Base-by-base conservation (phyloP, 208 protist genomes). In the Leishmania gerbilli region DNA sequence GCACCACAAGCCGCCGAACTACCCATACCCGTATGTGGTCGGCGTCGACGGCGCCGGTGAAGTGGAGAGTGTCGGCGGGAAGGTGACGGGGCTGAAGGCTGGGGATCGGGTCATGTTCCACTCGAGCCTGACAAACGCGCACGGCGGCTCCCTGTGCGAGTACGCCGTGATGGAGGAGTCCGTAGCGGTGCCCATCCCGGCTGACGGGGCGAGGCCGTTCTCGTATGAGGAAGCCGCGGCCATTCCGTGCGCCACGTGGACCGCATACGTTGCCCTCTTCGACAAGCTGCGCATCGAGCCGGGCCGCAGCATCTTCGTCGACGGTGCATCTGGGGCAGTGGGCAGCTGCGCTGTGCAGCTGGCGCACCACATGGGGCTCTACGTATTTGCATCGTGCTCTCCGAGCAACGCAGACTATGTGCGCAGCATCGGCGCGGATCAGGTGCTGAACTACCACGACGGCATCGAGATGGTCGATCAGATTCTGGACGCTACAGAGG, bases 321-420 rank as follows among this genome's bases (percentile, higher is more conserved):
- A 85, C 45, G 92, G 90, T 37, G 94, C 88, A 8, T 90, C 91
- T 24, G 92, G 92, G 17, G 94, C 90, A n/a, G 87, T 95, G 40
- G 94, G 94, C 42, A 86, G 81, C 76, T 81, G 87, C 11, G 94
- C 92, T 24, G 90, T 95, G 76, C 90, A 97, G 76, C 77, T 97
- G n/a, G 89, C 92, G n/a, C 91, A 91, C 53, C 80, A 93, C 83
- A 87, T 86, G 68, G 91, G 92, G 4, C 80, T 95, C 37, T 87
- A 74, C 74, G 91, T 95, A 2, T 84, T 95, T 53, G 92, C 90
- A 7, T 90, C 89, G 13, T 95, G 90, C 80, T 92, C 91, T 5
- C 85, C 85, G 37, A 75, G 80, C 24, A 90, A 95, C 74, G 65
- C 88, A 1, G 62, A 51, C 2, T 95, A 91, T 76, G 90, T 94